A percentile compares a stretch with the other conserved stretches of the same genome.
Evolutionary conservation across 225 moss, liverwort and hornwort genomes (phyloP).

Genomic region (Neckera pumila): DNA sequence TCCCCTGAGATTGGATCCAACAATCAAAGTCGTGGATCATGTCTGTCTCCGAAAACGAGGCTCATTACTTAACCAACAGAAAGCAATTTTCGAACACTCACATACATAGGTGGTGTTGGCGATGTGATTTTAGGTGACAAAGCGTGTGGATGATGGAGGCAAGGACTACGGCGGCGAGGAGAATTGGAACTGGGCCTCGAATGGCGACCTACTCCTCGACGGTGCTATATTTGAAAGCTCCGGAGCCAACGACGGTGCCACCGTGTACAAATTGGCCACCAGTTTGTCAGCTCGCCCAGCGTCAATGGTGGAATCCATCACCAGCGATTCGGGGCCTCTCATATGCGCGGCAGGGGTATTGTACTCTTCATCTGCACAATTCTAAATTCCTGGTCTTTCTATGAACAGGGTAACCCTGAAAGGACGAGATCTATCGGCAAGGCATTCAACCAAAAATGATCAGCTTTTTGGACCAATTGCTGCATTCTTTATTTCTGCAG

Average conservation of each 20-base stretch:
- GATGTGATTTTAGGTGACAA: slow-evolving; percentile 35
- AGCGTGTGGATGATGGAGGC: slow-evolving; percentile 37
- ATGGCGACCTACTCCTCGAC: slow-evolving; percentile 35
- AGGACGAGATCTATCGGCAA: not conserved
- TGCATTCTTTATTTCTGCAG: not conserved
- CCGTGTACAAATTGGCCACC: slow-evolving; percentile 29
- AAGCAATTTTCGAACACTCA: not conserved
- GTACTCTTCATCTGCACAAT: not conserved
- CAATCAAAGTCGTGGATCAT: not conserved
- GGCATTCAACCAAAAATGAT: not conserved
- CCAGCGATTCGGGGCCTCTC: slow-evolving; percentile 38
- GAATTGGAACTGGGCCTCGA: slow-evolving; percentile 57
- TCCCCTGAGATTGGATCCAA: not conserved
- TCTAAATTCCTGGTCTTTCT: not conserved
- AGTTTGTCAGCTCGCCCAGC: slow-evolving; percentile 41
- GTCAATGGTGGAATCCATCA: slow-evolving; percentile 31
- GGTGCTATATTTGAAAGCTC: slow-evolving; percentile 32
- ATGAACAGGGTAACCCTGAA: not conserved
- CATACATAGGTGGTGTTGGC: not conserved
- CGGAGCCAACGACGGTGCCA: slow-evolving; percentile 27
- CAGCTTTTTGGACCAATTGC: not conserved
- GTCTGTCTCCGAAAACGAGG: not conserved
- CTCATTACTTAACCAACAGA: not conserved
- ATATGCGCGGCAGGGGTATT: slow-evolving; percentile 27
- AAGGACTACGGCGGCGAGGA: slow-evolving; percentile 27